A percentile compares a stretch with the other conserved stretches of the same genome.
These are phyloP conservation scores for Penicillium mononematosum DNA, from an alignment of 495 filamentous ascomycete genomes.

Conservation along the genomic window DNA sequence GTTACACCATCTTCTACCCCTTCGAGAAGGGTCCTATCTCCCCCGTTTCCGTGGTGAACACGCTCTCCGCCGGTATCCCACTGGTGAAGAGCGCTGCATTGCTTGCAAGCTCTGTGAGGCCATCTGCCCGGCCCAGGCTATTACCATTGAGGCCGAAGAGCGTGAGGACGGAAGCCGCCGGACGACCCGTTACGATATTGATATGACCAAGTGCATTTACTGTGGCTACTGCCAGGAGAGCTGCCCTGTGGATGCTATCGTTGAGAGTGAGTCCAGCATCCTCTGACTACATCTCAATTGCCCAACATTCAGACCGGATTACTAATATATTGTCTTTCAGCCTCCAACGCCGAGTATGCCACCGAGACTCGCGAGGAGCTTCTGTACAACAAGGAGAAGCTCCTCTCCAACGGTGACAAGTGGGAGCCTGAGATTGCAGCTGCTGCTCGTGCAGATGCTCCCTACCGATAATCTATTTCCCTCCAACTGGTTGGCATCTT, in stretches of 20 bases:
- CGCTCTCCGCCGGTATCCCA: slow-evolving; percentile 90
- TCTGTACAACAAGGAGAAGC: slow-evolving; percentile 97
- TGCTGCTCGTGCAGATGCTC: slow-evolving; percentile 80
- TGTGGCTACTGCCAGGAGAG: slow-evolving; percentile 99
- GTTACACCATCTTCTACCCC: slow-evolving; percentile 97
- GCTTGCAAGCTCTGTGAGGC: slow-evolving; percentile 99
- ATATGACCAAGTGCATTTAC: slow-evolving; percentile 99
- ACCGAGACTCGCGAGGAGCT: slow-evolving; percentile 97
- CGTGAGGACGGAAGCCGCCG: slow-evolving; percentile 90
- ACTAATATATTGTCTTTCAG: slow-evolving; percentile 34
- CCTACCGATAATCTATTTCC: slow-evolving; percentile 65
- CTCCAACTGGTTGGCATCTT: slow-evolving; percentile 3
- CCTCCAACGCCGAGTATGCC: slow-evolving; percentile 95
- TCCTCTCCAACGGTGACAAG: slow-evolving; percentile 87
- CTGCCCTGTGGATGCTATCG: slow-evolving; percentile 97
- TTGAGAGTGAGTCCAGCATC: slow-evolving; percentile 61
- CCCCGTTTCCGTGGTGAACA: slow-evolving; percentile 95
- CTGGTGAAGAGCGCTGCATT: slow-evolving; percentile 97
- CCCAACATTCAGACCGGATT: not conserved
- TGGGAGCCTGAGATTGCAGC: slow-evolving; percentile 98
- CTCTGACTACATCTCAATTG: not conserved
- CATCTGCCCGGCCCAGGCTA: slow-evolving; percentile 93
- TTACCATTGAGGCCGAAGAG: slow-evolving; percentile 98
- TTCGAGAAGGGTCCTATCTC: slow-evolving; percentile 99
- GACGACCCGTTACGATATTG: slow-evolving; percentile 97